Evolutionary conservation across 495 filamentous ascomycete species (phyloP).

Genomic region (Umbilicaria muhlenbergii): DNA sequence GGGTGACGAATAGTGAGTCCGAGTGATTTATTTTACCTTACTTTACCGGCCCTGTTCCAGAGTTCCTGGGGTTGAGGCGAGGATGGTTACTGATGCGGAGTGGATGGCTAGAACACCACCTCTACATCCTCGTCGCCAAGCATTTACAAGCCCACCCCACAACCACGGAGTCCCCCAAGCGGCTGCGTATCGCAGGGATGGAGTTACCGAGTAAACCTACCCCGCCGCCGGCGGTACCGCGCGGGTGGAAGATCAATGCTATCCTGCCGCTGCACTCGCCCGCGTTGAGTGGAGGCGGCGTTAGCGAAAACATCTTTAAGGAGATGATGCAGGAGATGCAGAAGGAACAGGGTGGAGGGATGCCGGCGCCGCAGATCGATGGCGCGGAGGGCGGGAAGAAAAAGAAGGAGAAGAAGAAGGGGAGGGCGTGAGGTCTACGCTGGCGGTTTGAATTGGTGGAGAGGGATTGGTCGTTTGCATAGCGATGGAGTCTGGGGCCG

Average conservation of each 20-base stretch:
- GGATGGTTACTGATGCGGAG: constrained; percentile 33
- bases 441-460: not conserved
- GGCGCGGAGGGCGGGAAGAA: constrained; percentile 4
- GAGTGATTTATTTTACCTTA: no score
- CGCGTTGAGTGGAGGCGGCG: constrained; percentile 81
- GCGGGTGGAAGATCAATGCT: constrained; percentile 80
- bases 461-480: not conserved
- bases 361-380: constrained; percentile 2
- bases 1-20: constrained; percentile 61
- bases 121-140: constrained; percentile 59
- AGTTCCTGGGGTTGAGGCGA: constrained; percentile 69
- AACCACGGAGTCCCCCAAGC: constrained; percentile 46
- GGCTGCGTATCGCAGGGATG: constrained; percentile 50
- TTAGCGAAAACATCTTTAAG: constrained; percentile 90
- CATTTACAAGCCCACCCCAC: constrained; percentile 67
- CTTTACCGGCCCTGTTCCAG: not conserved
- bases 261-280: constrained; percentile 77
- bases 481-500: constrained; percentile 1
- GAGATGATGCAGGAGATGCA: constrained; percentile 96
- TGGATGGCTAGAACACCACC: constrained; percentile 70
- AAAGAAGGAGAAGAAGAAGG: constrained; percentile 11
- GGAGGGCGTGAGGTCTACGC: constrained; percentile 9
- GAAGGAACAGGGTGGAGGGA: constrained; percentile 28
- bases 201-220: constrained; percentile 49
- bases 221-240: constrained; percentile 58